Evolutionary conservation across 2,329 filamentous ascomycete species (phyloP).

Genomic region (Harringtonia aguacate): DNA sequence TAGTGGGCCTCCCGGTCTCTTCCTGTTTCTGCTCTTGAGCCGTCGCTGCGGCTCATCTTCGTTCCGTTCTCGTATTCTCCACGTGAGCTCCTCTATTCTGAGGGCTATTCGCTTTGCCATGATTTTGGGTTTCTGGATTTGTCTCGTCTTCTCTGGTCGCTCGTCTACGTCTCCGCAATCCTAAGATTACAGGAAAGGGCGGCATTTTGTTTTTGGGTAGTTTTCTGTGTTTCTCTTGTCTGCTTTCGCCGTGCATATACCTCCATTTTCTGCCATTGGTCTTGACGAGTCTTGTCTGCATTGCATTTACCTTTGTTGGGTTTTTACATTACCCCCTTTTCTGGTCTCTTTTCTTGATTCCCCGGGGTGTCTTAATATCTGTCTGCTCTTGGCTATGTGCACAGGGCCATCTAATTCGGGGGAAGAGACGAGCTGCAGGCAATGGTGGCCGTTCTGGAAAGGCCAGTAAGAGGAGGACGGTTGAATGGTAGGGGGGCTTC

Average conservation of each 20-base stretch:
- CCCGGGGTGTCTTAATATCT: constrained; percentile 1
- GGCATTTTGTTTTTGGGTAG: background rate
- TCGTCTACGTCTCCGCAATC: background rate
- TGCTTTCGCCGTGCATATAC: background rate
- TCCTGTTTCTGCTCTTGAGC: too few species aligned
- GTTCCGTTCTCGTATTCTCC: too few species aligned
- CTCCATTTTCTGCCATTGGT: background rate
- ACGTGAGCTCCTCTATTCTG: too few species aligned
- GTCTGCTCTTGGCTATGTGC: background rate
- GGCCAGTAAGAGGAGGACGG: too few species aligned
- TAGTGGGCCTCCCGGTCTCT: too few species aligned
- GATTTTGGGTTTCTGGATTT: background rate
- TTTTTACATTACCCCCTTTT: background rate
- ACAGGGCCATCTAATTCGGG: background rate
- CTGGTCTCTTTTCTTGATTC: constrained; percentile 8
- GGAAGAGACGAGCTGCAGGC: background rate
- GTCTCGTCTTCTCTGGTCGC: too few species aligned
- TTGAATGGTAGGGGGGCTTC: too few species aligned
- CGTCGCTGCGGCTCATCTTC: too few species aligned
- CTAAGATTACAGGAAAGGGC: background rate
- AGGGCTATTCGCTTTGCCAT: too few species aligned
- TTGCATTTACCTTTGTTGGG: background rate
- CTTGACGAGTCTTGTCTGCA: background rate
- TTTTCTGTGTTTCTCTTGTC: background rate
- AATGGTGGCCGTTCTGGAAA: too few species aligned